Conservation (phyloP, 2,329 filamentous ascomycete species). For the Cercospora nicotianae region DNA sequence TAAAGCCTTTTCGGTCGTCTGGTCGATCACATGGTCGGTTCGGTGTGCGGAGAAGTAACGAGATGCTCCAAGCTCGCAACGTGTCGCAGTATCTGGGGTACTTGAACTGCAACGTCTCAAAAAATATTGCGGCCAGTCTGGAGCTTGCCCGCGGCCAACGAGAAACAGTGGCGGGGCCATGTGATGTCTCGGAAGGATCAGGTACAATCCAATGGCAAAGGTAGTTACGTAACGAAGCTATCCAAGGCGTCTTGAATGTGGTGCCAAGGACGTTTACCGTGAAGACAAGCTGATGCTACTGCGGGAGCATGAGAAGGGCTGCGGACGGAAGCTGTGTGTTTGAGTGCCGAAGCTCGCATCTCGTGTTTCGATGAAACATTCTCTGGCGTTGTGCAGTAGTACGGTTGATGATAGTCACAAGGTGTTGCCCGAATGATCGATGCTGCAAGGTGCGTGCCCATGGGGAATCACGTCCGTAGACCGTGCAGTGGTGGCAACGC, state of each 20-base stretch:
- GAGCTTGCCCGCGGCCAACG: slow-evolving; percentile 10
- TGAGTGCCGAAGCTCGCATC: neutral
- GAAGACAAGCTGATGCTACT: neutral
- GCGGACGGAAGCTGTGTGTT: neutral
- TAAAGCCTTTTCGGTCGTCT: neutral
- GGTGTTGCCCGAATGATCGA: neutral
- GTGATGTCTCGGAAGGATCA: slow-evolving; percentile 9
- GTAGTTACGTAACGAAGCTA: neutral
- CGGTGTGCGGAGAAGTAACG: neutral
- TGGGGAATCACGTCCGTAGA: neutral
- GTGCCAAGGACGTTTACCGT: neutral
- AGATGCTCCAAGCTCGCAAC: neutral
- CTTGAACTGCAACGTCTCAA: neutral
- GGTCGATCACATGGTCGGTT: neutral
- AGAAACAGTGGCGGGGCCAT: neutral
- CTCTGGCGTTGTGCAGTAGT: neutral
- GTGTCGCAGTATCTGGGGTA: neutral
- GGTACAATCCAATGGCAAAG: slow-evolving; percentile 6
- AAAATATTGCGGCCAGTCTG: neutral
- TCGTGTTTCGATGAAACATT: neutral
- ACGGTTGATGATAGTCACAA: neutral
- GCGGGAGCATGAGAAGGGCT: neutral
- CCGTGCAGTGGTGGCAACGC: neutral
- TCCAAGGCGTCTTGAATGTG: neutral
- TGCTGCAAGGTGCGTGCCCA: neutral